These are phyloP conservation scores for Acanthamoeba triangularis DNA, from an alignment of 208 protist species.

Conservation along the genomic window DNA sequence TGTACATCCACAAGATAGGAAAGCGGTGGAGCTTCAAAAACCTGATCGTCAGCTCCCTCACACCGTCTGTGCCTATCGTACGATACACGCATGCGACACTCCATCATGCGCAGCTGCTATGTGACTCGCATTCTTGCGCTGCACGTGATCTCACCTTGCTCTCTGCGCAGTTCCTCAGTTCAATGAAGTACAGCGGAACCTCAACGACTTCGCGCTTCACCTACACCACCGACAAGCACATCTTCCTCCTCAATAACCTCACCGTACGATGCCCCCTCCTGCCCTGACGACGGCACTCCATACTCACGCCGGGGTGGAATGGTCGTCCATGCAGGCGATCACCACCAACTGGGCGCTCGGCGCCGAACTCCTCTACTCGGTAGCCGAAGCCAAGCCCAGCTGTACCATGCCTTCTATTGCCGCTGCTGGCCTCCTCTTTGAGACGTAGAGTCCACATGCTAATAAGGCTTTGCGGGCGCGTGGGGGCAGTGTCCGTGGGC, in stretches of 20 bases:
- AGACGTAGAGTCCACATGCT: background rate
- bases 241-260: conserved; percentile 57
- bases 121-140: background rate
- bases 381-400: conserved; percentile 14
- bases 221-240: conserved; percentile 72
- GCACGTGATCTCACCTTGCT: background rate
- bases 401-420: background rate
- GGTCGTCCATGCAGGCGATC: background rate
- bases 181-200: conserved; percentile 24
- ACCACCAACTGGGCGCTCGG: conserved; percentile 1
- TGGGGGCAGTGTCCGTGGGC: conserved; percentile 7
- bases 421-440: background rate
- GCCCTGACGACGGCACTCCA: background rate
- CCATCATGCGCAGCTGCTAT: background rate
- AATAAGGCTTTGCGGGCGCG: background rate
- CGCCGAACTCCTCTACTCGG: conserved; percentile 41
- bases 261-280: background rate
- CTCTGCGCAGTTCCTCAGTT: background rate
- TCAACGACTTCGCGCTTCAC: background rate
- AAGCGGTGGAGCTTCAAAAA: conserved; percentile 12
- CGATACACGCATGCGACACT: background rate
- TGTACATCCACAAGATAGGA: conserved; percentile 51
- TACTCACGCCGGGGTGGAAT: background rate
- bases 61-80: conserved; percentile 3
- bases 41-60: background rate